These are phyloP conservation scores for Plasmopara viticola DNA, from an alignment of 352 stramenopile genomes.

Conservation along the genomic window DNA sequence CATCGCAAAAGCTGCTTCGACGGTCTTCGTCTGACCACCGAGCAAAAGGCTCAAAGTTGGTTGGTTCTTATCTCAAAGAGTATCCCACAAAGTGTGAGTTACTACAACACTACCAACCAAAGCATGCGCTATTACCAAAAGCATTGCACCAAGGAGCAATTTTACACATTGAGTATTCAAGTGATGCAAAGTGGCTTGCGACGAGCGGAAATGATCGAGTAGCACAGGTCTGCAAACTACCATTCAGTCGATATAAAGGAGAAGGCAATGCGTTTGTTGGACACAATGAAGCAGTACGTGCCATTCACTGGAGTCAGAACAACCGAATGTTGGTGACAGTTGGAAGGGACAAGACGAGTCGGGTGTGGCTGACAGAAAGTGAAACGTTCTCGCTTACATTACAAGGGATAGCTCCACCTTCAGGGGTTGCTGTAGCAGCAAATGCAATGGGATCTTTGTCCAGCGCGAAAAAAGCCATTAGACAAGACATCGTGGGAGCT, in stretches of 20 bases:
- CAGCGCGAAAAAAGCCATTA: slow-evolving; percentile 42
- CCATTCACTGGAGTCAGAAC: slow-evolving; percentile 72
- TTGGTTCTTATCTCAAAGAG: too few relatives aligned
- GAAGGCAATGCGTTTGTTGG: slow-evolving; percentile 64
- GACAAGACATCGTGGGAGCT: slow-evolving; percentile 58
- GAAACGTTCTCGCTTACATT: slow-evolving; percentile 57
- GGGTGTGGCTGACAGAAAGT: slow-evolving; percentile 58
- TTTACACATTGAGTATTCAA: slow-evolving; percentile 68
- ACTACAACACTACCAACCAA: slow-evolving; percentile 50
- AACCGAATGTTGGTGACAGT: slow-evolving; percentile 64
- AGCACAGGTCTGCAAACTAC: too few relatives aligned
- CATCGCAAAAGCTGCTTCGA: too few relatives aligned
- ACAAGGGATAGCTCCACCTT: slow-evolving; percentile 31
- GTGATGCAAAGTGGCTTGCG: slow-evolving; percentile 66
- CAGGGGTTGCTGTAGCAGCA: slow-evolving; percentile 24
- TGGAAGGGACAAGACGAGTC: slow-evolving; percentile 58
- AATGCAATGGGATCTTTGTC: slow-evolving; percentile 20
- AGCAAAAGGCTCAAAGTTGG: too few relatives aligned
- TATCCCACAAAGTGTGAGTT: slow-evolving; percentile 4
- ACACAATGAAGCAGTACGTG: slow-evolving; percentile 56
- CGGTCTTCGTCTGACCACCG: too few relatives aligned
- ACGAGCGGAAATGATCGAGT: slow-evolving; percentile 32
- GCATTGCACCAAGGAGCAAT: slow-evolving; percentile 66
- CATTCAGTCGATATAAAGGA: slow-evolving; percentile 55
- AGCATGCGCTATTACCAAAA: slow-evolving; percentile 44